Percentiles rank a stretch among this genome's conserved stretches.
These are phyloP conservation scores for Morella rubra DNA, from an alignment of 306 rosid species.

Conservation along the genomic window DNA sequence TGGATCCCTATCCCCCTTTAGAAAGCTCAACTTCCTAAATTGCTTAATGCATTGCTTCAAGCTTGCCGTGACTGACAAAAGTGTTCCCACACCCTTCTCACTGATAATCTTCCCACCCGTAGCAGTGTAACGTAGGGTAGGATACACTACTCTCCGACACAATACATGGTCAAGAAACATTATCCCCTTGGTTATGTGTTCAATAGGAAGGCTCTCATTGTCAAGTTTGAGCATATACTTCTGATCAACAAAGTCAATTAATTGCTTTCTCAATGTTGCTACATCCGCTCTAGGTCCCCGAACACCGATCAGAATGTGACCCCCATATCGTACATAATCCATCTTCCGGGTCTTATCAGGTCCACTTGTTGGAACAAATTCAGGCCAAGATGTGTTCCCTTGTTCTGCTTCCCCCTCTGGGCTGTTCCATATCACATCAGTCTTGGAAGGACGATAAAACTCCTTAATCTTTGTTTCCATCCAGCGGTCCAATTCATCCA, in stretches of 20 bases:
- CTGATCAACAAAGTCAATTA: conserved; percentile 91
- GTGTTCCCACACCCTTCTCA: conserved; percentile 96
- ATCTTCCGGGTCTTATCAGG: conserved; percentile 96
- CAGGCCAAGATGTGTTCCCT: conserved; percentile 98
- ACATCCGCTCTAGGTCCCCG: conserved; percentile 92
- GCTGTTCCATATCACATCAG: conserved; percentile 92
- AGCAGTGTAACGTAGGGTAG: conserved; percentile 93
- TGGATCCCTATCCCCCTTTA: conserved; percentile 94
- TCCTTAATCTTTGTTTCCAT: conserved; percentile 88
- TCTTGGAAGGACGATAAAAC: conserved; percentile 84
- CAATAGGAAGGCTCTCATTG: conserved; percentile 87
- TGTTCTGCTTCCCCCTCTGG: conserved; percentile 82
- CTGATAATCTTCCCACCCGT: conserved; percentile 92
- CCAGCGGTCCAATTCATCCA: conserved; percentile 93
- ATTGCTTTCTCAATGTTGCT: conserved; percentile 75
- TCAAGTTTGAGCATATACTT: conserved; percentile 88
- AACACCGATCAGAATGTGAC: conserved; percentile 86
- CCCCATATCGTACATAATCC: conserved; percentile 83
- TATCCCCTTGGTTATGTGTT: conserved; percentile 94
- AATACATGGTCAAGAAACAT: conserved; percentile 94
- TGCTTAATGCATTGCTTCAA: conserved; percentile 89
- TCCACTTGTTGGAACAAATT: conserved; percentile 96
- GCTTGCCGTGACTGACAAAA: conserved; percentile 89
- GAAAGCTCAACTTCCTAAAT: conserved; percentile 78
- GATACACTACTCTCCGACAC: conserved; percentile 92